Percentiles rank a stretch among this genome's conserved stretches.
Evolutionary conservation across 345 rosid genomes (phyloP).

Genomic region (Heritiera fomes): DNA sequence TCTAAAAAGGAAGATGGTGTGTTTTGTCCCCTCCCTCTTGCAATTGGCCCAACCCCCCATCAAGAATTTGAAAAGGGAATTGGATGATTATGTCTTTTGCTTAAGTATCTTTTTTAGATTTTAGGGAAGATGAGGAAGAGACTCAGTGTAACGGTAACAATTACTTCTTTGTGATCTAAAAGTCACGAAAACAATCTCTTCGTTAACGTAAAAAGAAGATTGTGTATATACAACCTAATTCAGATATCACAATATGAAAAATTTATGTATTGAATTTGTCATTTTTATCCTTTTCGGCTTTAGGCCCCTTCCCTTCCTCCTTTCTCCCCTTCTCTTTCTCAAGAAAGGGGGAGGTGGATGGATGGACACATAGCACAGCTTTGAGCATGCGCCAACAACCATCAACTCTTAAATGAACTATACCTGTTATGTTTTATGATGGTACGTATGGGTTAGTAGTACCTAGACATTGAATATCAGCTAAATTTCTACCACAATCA

Average conservation of each 20-base stretch:
- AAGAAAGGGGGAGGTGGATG: conserved; percentile 30
- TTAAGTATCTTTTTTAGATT: background rate
- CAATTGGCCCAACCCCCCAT: conserved; percentile 33
- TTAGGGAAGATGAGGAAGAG: too few relatives aligned
- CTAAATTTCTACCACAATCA: background rate
- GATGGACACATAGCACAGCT: conserved; percentile 24
- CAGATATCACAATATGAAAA: too few relatives aligned
- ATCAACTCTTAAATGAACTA: background rate
- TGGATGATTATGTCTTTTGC: conserved; percentile 40
- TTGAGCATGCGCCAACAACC: conserved; percentile 39
- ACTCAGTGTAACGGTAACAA: too few relatives aligned
- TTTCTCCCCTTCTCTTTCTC: conserved; percentile 9
- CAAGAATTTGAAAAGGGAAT: conserved; percentile 29
- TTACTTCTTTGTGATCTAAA: too few relatives aligned
- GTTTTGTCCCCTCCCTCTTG: conserved; percentile 12
- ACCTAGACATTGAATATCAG: conserved; percentile 27
- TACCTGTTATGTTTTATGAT: conserved; percentile 8
- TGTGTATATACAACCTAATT: too few relatives aligned
- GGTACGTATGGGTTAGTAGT: conserved; percentile 35
- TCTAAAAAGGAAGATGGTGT: conserved; percentile 31
- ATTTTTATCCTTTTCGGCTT: conserved; percentile 6
- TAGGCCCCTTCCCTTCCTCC: conserved; percentile 1
- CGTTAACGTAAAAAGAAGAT: too few relatives aligned
- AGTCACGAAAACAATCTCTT: too few relatives aligned
- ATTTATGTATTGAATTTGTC: too few relatives aligned